A percentile compares a stretch with the other conserved stretches of the same genome.
phyloP scores from a whole-genome alignment of 2,329 filamentous ascomycete genomes.

The Ophiognomonia clavigignenti-juglandacearum region DNA sequence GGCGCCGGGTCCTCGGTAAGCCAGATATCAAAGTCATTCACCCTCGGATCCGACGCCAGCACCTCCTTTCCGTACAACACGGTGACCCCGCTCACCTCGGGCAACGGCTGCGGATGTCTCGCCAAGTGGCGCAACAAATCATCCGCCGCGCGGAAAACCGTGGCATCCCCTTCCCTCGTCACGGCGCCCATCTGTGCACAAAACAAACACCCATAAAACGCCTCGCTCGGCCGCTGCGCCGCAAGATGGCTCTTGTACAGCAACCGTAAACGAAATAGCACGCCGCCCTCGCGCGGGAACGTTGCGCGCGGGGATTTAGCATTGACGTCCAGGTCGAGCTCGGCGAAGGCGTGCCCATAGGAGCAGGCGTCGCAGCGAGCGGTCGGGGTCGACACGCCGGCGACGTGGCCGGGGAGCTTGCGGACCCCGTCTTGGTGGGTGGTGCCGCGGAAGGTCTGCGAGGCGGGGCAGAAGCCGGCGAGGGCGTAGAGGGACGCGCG shows the following conservation, averaged over 20 bases:
- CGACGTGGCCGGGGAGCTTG: slow-evolving; percentile 22
- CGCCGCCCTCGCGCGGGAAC: slow-evolving; percentile 18
- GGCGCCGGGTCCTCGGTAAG: slow-evolving; percentile 26
- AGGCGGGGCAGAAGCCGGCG: slow-evolving; percentile 34
- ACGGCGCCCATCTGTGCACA: slow-evolving; percentile 30
- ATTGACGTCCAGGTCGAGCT: slow-evolving; percentile 13
- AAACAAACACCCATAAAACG: slow-evolving; percentile 35
- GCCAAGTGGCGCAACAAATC: slow-evolving; percentile 34
- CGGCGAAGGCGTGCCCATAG: slow-evolving; percentile 13
- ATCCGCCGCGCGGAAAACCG: slow-evolving; percentile 32
- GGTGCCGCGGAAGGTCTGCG: slow-evolving; percentile 29
- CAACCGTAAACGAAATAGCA: slow-evolving; percentile 35
- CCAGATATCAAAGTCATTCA: slow-evolving; percentile 23
- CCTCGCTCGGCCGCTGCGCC: slow-evolving; percentile 25
- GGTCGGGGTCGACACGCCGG: neutral
- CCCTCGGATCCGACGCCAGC: slow-evolving; percentile 4
- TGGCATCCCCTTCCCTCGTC: slow-evolving; percentile 34
- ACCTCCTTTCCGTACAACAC: slow-evolving; percentile 30
- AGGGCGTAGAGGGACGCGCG: slow-evolving; percentile 31
- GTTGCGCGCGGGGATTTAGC: slow-evolving; percentile 7
- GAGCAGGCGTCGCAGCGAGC: slow-evolving; percentile 16
- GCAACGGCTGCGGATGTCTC: slow-evolving; percentile 35
- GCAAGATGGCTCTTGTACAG: slow-evolving; percentile 38
- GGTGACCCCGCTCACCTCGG: slow-evolving; percentile 30
- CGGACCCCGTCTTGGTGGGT: slow-evolving; percentile 32